Conservation (phyloP, 2,329 filamentous ascomycete species). For the Berkeleyomyces rouxiae region DNA sequence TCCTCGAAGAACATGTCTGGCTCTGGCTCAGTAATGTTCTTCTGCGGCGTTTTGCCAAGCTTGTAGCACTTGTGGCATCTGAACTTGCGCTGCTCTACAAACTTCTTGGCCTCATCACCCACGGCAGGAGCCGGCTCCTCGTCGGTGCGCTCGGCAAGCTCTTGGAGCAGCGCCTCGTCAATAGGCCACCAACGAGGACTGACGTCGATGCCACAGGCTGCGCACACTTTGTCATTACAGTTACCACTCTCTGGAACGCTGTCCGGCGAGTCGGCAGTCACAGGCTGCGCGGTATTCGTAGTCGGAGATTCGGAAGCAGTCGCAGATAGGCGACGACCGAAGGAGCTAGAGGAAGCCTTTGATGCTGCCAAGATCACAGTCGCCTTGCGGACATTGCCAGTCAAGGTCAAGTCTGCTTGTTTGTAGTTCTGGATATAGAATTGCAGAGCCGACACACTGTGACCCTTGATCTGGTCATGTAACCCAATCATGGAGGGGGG, state of each 20-base stretch:
- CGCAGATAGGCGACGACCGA: slow-evolving; percentile 39
- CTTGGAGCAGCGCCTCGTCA: slow-evolving; percentile 33
- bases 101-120: slow-evolving; percentile 40
- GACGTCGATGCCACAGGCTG: slow-evolving; percentile 50
- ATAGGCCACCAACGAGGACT: slow-evolving; percentile 60
- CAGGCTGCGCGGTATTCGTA: slow-evolving; percentile 12
- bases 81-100: slow-evolving; percentile 42
- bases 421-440: slow-evolving; percentile 82
- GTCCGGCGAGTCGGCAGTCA: slow-evolving; percentile 13
- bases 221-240: slow-evolving; percentile 38
- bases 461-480: slow-evolving; percentile 6
- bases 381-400: slow-evolving; percentile 84
- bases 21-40: slow-evolving; percentile 17
- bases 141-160: slow-evolving; percentile 29
- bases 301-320: slow-evolving; percentile 20
- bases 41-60: slow-evolving; percentile 28
- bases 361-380: slow-evolving; percentile 45
- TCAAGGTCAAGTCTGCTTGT: slow-evolving; percentile 78
- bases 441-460: slow-evolving; percentile 58
- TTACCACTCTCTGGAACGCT: slow-evolving; percentile 20
- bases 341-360: slow-evolving; percentile 20
- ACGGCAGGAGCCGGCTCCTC: slow-evolving; percentile 27
- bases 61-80: slow-evolving; percentile 65
- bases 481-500: slow-evolving; percentile 31
- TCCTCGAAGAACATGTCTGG: slow-evolving; percentile 12